phyloP scores from a whole-genome alignment of 805 yeast genomes.

The Saccharomyces kudriavzevii region DNA sequence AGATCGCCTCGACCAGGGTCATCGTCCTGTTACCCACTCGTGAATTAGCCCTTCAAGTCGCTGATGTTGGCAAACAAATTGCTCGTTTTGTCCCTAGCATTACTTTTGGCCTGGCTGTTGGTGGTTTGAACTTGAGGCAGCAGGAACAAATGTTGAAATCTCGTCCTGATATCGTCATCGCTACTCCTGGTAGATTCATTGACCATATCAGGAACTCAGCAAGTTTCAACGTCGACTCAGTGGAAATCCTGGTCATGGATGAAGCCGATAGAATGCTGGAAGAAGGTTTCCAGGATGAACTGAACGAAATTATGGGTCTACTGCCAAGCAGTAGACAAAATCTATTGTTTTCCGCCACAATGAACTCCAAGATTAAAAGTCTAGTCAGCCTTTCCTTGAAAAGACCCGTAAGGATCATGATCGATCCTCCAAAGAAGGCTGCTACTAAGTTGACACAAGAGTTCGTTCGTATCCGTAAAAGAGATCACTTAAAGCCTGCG shows the following conservation, averaged over 20 bases:
- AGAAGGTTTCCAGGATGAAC: constrained; percentile 95
- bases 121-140: constrained; percentile 90
- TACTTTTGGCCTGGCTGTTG: constrained; percentile 92
- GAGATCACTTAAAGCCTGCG: constrained; percentile 79
- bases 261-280: constrained; percentile 99
- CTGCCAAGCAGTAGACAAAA: constrained; percentile 92
- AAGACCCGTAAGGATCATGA: constrained; percentile 90
- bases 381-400: constrained; percentile 80
- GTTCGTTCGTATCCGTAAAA: constrained; percentile 87
- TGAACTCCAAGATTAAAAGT: constrained; percentile 88
- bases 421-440: constrained; percentile 92
- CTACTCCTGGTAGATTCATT: constrained; percentile 97
- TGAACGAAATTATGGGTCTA: constrained; percentile 79
- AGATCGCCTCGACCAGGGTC: constrained; percentile 81
- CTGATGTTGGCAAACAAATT: constrained; percentile 83
- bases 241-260: constrained; percentile 88
- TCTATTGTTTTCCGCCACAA: constrained; percentile 90
- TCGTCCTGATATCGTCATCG: constrained; percentile 93
- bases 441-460: constrained; percentile 88
- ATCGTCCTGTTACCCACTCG: constrained; percentile 91
- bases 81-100: constrained; percentile 68
- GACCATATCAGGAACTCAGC: constrained; percentile 96
- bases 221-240: constrained; percentile 79
- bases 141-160: constrained; percentile 91
- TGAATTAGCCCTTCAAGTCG: constrained; percentile 93